A percentile compares a stretch with the other conserved stretches of the same genome.
These are phyloP conservation scores for Lentinus brumalis DNA, from an alignment of 768 basidiomycete genomes.

Conservation along the genomic window DNA sequence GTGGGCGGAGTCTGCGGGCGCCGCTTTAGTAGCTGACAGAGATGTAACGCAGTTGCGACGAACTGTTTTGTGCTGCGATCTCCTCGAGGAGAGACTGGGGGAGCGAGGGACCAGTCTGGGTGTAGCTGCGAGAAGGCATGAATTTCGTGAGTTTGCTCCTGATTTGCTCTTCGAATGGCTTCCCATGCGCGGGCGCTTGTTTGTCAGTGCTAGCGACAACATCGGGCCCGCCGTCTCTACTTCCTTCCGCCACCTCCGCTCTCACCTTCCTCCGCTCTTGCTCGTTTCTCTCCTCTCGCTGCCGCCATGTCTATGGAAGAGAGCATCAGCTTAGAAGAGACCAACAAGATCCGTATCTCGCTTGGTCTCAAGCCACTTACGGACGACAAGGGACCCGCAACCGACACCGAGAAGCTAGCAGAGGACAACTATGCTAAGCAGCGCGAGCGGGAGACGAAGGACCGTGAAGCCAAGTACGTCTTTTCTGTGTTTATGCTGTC, in stretches of 20 bases:
- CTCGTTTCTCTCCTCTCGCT: neutral
- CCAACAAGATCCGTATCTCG: conserved; percentile 92
- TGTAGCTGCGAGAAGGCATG: conserved; percentile 23
- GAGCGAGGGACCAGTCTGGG: conserved; percentile 25
- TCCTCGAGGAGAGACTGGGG: conserved; percentile 32
- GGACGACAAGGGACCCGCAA: conserved; percentile 71
- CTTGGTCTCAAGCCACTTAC: conserved; percentile 93
- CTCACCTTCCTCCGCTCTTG: neutral
- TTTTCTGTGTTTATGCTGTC: conserved; percentile 4
- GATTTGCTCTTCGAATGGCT: conserved; percentile 6
- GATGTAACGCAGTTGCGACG: neutral
- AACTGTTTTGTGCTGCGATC: conserved; percentile 21
- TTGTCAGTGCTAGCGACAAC: conserved; percentile 2
- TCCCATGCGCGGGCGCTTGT: conserved; percentile 6
- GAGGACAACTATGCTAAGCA: conserved; percentile 82
- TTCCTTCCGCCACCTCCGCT: conserved; percentile 5
- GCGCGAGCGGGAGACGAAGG: conserved; percentile 68
- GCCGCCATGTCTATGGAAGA: conserved; percentile 64
- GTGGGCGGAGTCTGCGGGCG: conserved; percentile 8
- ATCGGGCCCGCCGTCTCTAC: neutral
- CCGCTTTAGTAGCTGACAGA: neutral
- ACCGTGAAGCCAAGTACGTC: conserved; percentile 74
- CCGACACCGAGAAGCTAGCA: conserved; percentile 80
- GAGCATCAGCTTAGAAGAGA: conserved; percentile 90
- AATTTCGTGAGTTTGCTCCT: conserved; percentile 7